Evolutionary conservation across 2,329 filamentous ascomycete species (phyloP).

Genomic region (Ceratocystis alfenasii): DNA sequence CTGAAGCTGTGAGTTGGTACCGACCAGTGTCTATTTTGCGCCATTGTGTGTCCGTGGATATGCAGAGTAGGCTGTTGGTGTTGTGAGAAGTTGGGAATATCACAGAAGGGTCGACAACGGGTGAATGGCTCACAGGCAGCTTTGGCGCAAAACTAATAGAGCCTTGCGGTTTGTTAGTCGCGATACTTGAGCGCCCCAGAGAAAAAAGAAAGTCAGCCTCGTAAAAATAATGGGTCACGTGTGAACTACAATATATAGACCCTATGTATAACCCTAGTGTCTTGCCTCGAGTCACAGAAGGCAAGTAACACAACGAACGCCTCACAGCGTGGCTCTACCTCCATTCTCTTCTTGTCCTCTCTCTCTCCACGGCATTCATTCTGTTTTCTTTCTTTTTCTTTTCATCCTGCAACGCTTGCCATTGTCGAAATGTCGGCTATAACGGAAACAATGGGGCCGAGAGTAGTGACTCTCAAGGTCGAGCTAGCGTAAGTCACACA

Average conservation of each 20-base stretch:
- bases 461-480: slow-evolving; percentile 48
- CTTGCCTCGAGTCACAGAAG: neutral
- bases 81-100: neutral
- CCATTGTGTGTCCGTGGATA: slow-evolving; percentile 39
- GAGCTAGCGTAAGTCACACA: slow-evolving; percentile 49
- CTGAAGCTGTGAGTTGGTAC: slow-evolving; percentile 23
- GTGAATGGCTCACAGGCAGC: neutral
- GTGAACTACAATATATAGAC: fast-evolving
- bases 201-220: neutral
- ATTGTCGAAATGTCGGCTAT: neutral
- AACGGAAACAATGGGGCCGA: slow-evolving; percentile 16
- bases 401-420: neutral
- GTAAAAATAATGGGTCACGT: neutral
- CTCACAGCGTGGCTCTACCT: neutral
- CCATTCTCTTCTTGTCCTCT: neutral
- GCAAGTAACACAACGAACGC: neutral
- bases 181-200: neutral
- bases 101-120: neutral
- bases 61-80: neutral
- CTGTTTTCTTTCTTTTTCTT: neutral
- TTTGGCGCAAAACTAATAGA: neutral
- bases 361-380: too few relatives aligned
- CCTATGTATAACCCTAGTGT: neutral
- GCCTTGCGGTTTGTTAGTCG: neutral
- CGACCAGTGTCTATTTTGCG: slow-evolving; percentile 62